Base-by-base conservation (phyloP, 345 rosid species). In the Aquilaria sinensis region DNA sequence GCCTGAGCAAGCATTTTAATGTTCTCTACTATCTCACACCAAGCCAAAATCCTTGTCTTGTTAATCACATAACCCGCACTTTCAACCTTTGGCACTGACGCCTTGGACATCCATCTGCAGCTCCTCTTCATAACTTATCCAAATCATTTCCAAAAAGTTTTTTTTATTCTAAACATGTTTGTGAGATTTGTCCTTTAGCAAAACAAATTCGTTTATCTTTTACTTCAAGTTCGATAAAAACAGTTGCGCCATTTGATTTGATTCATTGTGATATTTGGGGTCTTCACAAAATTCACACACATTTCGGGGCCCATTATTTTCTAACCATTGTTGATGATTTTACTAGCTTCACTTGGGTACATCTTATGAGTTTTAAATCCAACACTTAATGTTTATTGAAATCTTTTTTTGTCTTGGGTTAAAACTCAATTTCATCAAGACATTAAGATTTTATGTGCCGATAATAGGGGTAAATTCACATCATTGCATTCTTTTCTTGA, bases 221-320 rank as follows among this genome's bases (percentile, higher is more conserved):
- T 57, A 23, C 23, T 8, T 30, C 1, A 5, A 51, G 50, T 13
- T 13, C 1, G 3, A 66, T 16, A 2, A 12, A 13, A 1, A 30
- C 3, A 3, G 0, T 5, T 5, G 2, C 29, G 1, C 49, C 50
- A 16, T 63, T 63, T 23, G 29, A 63, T 52, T 43, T 52, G 3
- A 64, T 64, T 14, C 54, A 64, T 11, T 64, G 47, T 64, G 67
- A 64, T 15, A 33, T 49, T 30, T 46, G 31, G 55, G 61, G 68
- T 10, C 2, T 3, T 1, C 37, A 65, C 15, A 9, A 14, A 1
- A 45, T 31, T 2, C 10, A 45, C 5, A 46, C 54, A 1, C 57
- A 37, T 8, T 49, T 5, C 12, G 34, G 63, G 4, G 37, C 8
- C 2, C 4, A 11, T 49, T 32, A n/a, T 15, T 65, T 57, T 7